phyloP scores from a whole-genome alignment of 73 alveolate species.

The Blepharisma japonicum region DNA sequence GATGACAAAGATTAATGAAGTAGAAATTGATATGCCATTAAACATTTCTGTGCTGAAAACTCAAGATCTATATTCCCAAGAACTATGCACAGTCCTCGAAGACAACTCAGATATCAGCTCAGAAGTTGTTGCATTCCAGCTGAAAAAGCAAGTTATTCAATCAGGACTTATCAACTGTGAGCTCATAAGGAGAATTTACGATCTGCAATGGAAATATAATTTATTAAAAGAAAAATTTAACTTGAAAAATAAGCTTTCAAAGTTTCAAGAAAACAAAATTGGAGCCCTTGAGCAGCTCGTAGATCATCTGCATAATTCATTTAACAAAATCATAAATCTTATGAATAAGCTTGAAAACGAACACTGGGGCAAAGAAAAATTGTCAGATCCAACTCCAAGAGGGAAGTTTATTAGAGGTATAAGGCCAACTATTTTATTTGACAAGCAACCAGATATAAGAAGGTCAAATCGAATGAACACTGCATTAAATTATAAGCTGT shows the following conservation, averaged over 20 bases:
- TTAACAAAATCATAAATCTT: not conserved
- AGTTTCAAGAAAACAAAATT: not conserved
- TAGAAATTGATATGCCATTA: not conserved
- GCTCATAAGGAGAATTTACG: not conserved
- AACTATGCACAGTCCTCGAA: not conserved
- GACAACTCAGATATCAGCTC: not conserved
- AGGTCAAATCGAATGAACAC: no score
- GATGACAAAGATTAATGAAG: not conserved
- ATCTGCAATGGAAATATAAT: not conserved
- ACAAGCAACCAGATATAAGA: no score
- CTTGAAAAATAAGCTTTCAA: not conserved
- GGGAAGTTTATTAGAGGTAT: no score
- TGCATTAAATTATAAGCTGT: no score
- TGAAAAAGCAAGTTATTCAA: not conserved
- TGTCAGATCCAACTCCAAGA: not conserved
- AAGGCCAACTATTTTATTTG: no score
- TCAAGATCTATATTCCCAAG: not conserved
- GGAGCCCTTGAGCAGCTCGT: not conserved
- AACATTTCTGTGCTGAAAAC: not conserved
- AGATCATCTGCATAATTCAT: not conserved
- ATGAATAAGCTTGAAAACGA: constrained; percentile 3
- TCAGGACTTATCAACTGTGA: not conserved
- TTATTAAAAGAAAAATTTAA: not conserved
- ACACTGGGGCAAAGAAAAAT: constrained; percentile 7
- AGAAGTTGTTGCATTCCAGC: not conserved